phyloP scores from a whole-genome alignment of 306 rosid species.

The Elaeagnus macrophylla region DNA sequence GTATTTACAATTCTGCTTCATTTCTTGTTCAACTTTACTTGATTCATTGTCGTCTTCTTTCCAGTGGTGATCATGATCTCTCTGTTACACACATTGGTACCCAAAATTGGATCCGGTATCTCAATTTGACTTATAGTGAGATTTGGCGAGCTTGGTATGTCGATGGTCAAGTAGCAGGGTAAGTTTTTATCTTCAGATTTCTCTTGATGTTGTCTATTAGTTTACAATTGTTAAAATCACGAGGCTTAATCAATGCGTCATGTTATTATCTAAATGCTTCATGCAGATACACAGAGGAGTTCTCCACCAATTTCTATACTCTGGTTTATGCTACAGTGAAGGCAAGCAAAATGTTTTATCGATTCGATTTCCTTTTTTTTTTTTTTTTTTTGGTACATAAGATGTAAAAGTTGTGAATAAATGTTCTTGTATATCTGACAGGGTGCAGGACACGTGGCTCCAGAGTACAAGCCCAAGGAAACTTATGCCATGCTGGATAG shows the following conservation, averaged over 20 bases:
- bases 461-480: constrained; percentile 23
- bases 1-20: neutral
- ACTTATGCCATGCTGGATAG: constrained; percentile 19
- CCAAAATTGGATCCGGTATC: constrained; percentile 16
- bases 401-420: neutral
- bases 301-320: constrained; percentile 3
- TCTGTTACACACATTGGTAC: constrained; percentile 23
- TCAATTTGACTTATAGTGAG: constrained; percentile 10
- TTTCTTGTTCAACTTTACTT: neutral
- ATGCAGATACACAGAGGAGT: constrained; percentile 22
- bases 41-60: neutral
- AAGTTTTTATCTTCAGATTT: neutral
- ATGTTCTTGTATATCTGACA: neutral
- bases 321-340: constrained; percentile 15
- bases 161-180: constrained; percentile 30
- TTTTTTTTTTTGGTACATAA: neutral
- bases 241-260: neutral
- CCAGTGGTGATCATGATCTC: constrained; percentile 25
- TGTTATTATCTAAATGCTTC: neutral
- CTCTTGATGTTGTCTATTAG: neutral
- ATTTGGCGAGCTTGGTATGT: constrained; percentile 24
- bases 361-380: neutral
- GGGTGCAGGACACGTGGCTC: constrained; percentile 27
- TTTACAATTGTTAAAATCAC: neutral
- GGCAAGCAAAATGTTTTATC: constrained; percentile 5